phyloP scores from a whole-genome alignment of 805 yeast genomes.

The Kluyveromyces aestuarii region DNA sequence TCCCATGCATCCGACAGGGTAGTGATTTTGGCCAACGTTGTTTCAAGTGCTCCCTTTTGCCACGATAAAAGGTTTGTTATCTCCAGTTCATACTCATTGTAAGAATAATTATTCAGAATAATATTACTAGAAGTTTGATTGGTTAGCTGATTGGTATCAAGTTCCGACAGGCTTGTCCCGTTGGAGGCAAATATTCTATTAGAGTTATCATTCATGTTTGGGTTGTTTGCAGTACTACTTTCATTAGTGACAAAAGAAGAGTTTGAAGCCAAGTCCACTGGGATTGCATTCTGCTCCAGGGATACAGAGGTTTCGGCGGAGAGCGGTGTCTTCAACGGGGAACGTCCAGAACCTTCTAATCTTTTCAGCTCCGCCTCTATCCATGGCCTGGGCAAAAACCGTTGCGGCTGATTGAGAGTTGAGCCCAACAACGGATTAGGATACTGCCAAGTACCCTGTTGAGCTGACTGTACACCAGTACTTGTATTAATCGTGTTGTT shows the following conservation, averaged over 20 bases:
- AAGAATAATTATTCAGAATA: too few relatives aligned
- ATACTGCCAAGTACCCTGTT: neutral
- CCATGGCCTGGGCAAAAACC: constrained; percentile 1
- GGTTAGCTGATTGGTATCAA: neutral
- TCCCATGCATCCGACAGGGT: constrained; percentile 37
- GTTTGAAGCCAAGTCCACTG: neutral
- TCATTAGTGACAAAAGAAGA: neutral
- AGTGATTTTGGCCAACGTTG: constrained; percentile 34
- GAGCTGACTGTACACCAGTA: neutral
- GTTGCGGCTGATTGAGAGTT: neutral
- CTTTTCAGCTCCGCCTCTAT: neutral
- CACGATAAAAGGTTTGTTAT: constrained; percentile 15
- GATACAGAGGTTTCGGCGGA: neutral
- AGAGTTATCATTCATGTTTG: neutral
- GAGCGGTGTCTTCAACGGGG: neutral
- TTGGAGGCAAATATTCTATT: neutral
- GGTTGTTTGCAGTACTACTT: neutral
- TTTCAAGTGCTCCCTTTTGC: constrained; percentile 28
- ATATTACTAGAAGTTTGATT: neutral
- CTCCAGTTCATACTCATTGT: constrained; percentile 1
- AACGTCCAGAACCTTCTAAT: neutral
- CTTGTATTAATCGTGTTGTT: neutral
- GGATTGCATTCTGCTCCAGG: neutral
- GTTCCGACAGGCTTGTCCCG: neutral
- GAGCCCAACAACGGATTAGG: neutral